These are phyloP conservation scores for Komagataella phaffii DNA, from an alignment of 805 yeast species.

Conservation along the genomic window DNA sequence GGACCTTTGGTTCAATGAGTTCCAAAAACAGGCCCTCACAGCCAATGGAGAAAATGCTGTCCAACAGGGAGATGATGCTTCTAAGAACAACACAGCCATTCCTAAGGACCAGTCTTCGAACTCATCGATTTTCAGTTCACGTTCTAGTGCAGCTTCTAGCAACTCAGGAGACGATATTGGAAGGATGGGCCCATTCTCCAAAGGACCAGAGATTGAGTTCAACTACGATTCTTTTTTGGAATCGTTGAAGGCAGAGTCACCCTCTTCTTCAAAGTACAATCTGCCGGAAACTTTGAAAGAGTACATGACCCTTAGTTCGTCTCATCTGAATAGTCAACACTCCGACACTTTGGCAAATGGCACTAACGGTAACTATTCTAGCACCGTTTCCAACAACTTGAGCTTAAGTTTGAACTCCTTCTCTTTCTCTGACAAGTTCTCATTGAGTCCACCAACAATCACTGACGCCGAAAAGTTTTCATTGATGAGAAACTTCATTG, in stretches of 20 bases:
- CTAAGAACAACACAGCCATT: background rate
- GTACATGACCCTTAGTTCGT: slow-evolving; percentile 21
- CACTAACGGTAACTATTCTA: slow-evolving; percentile 7
- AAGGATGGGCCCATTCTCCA: background rate
- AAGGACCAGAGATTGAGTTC: background rate
- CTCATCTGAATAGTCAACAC: background rate
- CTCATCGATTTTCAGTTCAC: background rate
- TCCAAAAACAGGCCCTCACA: background rate
- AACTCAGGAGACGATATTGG: background rate
- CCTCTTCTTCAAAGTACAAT: slow-evolving; percentile 11
- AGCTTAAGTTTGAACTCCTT: background rate
- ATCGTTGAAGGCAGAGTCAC: background rate
- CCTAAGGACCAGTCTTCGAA: background rate
- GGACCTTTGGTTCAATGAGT: background rate
- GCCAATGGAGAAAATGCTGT: background rate
- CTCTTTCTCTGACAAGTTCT: slow-evolving; percentile 12
- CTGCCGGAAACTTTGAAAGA: slow-evolving; percentile 22
- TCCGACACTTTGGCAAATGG: slow-evolving; percentile 2
- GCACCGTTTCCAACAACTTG: slow-evolving; percentile 11
- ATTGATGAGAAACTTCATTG: slow-evolving; percentile 19
- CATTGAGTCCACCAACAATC: slow-evolving; percentile 9
- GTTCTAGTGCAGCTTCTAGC: background rate
- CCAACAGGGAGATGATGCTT: background rate
- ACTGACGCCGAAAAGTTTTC: slow-evolving; percentile 19
- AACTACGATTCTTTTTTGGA: slow-evolving; percentile 1